These are phyloP conservation scores for Rhizopogon sp. DNA, from an alignment of 768 basidiomycete species.

Conservation along the genomic window DNA sequence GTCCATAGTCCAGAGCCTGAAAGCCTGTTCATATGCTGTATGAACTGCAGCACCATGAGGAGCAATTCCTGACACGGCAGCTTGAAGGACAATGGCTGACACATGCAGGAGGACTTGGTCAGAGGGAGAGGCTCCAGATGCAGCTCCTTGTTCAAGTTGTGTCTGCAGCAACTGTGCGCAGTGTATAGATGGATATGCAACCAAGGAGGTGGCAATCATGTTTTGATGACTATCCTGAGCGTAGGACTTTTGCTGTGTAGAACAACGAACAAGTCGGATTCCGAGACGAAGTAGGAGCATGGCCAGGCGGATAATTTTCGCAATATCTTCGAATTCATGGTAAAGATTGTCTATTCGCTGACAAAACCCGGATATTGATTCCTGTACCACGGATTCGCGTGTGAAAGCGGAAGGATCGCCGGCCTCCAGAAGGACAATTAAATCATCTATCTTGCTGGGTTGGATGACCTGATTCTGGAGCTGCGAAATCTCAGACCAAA, in stretches of 20 bases:
- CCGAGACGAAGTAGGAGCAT: conserved; percentile 69
- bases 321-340: conserved; percentile 67
- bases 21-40: conserved; percentile 59
- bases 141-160: conserved; percentile 14
- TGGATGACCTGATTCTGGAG: conserved; percentile 61
- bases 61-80: neutral
- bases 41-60: conserved; percentile 29
- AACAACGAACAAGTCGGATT: conserved; percentile 45
- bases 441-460: conserved; percentile 41
- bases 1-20: conserved; percentile 82
- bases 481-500: conserved; percentile 74
- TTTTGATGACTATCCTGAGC: conserved; percentile 13
- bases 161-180: conserved; percentile 35
- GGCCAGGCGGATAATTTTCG: conserved; percentile 58
- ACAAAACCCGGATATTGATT: conserved; percentile 71
- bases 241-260: conserved; percentile 11
- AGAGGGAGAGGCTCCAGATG: conserved; percentile 31
- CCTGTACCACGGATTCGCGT: conserved; percentile 72
- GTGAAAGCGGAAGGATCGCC: conserved; percentile 33
- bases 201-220: conserved; percentile 30
- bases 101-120: conserved; percentile 43
- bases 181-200: conserved; percentile 50
- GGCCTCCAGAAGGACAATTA: conserved; percentile 35
- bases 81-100: conserved; percentile 35
- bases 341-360: conserved; percentile 70